Evolutionary conservation across 768 basidiomycete genomes (phyloP).

Genomic region (Tephrocybe sp.): DNA sequence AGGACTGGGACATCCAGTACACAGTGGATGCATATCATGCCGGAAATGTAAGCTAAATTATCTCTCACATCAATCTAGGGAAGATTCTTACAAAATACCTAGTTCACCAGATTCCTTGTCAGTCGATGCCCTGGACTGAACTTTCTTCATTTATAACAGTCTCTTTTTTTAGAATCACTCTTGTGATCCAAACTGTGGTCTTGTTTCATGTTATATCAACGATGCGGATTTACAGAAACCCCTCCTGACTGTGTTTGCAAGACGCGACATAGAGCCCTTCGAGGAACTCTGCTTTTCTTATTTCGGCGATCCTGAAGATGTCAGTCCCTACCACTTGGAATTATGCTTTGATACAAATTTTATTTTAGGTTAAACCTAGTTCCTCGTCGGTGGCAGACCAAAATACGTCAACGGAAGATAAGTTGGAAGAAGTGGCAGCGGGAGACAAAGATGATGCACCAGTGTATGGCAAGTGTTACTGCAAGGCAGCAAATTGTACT

Average conservation of each 20-base stretch:
- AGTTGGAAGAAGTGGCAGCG: too few relatives aligned
- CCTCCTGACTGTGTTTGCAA: conserved; percentile 65
- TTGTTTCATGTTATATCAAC: conserved; percentile 77
- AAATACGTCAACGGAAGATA: too few relatives aligned
- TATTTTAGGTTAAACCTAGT: neutral
- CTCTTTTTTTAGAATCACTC: conserved; percentile 74
- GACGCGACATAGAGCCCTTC: conserved; percentile 55
- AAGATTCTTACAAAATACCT: conserved; percentile 1
- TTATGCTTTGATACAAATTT: neutral
- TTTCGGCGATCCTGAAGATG: conserved; percentile 44
- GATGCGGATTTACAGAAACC: conserved; percentile 74
- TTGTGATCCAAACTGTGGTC: conserved; percentile 80
- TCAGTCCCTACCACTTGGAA: conserved; percentile 12
- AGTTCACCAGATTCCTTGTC: conserved; percentile 94
- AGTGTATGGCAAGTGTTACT: conserved; percentile 49
- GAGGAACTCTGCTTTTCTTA: conserved; percentile 85
- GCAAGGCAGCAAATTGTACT: conserved; percentile 52
- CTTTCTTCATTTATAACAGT: neutral
- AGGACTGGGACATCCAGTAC: conserved; percentile 45
- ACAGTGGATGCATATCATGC: conserved; percentile 87
- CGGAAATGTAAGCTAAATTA: conserved; percentile 62
- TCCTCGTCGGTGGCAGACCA: too few relatives aligned
- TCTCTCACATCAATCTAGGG: neutral
- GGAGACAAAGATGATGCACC: conserved; percentile 38
- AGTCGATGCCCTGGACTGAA: conserved; percentile 21